Evolutionary conservation across 129 eudicot genomes (phyloP).

Genomic region (Tagetes patula): DNA sequence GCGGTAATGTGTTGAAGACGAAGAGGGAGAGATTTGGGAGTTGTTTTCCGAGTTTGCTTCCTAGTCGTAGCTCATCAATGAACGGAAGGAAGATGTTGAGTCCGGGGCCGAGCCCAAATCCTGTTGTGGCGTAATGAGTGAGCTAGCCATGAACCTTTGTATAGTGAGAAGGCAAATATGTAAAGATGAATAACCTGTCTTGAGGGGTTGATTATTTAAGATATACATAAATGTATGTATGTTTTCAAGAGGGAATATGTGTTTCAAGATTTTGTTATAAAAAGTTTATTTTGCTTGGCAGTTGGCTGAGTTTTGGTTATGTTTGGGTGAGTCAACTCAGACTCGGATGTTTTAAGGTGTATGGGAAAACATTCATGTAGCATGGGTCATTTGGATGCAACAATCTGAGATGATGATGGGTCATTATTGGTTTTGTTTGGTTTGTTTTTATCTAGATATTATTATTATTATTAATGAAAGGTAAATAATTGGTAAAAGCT

Average conservation of each 20-base stretch:
- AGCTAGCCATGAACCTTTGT: conserved; percentile 16
- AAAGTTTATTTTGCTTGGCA: conserved; percentile 1
- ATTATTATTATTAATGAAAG: too few relatives aligned
- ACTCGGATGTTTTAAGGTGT: neutral
- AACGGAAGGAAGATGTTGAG: conserved; percentile 40
- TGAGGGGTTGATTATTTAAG: conserved; percentile 16
- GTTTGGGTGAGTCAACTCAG: conserved; percentile 6
- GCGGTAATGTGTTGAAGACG: conserved; percentile 19
- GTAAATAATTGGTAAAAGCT: too few relatives aligned
- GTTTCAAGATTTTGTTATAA: conserved; percentile 30
- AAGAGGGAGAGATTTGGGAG: conserved; percentile 32
- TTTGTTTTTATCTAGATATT: too few relatives aligned
- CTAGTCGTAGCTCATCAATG: conserved; percentile 37
- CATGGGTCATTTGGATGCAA: neutral
- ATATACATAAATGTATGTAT: conserved; percentile 17
- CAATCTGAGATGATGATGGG: neutral
- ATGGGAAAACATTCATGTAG: neutral
- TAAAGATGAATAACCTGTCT: conserved; percentile 33
- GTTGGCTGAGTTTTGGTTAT: conserved; percentile 19
- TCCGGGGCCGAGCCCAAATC: conserved; percentile 25
- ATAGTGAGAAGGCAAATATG: conserved; percentile 25
- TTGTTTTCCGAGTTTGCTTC: conserved; percentile 35
- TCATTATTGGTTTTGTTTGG: neutral
- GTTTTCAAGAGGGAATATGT: conserved; percentile 30
- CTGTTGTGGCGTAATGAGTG: conserved; percentile 28